Evolutionary conservation across 257 asterid genomes (phyloP).

Genomic region (Nicotiana noctiflora): DNA sequence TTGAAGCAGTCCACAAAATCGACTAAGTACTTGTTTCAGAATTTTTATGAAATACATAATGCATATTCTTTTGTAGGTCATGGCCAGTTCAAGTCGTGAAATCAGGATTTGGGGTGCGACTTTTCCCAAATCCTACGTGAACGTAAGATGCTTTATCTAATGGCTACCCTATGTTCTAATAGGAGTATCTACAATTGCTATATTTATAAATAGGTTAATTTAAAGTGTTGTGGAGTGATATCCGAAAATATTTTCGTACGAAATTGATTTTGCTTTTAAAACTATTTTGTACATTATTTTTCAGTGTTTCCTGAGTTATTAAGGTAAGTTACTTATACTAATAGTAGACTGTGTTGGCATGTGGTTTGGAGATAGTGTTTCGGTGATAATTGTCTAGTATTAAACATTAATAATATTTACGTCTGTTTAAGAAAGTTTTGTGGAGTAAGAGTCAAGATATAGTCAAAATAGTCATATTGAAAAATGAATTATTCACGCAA

Average conservation of each 20-base stretch:
- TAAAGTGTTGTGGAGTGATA: background rate
- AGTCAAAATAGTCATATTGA: background rate
- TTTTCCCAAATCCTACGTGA: too few relatives aligned
- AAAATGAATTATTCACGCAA: background rate
- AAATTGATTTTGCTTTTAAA: background rate
- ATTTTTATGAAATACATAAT: background rate
- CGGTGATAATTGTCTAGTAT: background rate
- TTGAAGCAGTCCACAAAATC: background rate
- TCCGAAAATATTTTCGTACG: background rate
- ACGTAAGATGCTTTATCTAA: too few relatives aligned
- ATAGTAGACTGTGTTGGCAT: background rate
- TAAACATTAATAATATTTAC: background rate
- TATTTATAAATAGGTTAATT: background rate
- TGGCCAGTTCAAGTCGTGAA: too few relatives aligned
- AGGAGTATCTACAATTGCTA: too few relatives aligned
- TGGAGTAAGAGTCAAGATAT: background rate
- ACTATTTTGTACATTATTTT: background rate
- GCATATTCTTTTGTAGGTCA: too few relatives aligned
- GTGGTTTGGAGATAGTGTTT: background rate
- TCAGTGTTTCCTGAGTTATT: background rate
- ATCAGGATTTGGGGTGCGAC: too few relatives aligned
- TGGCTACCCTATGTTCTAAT: too few relatives aligned
- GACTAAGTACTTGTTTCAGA: background rate
- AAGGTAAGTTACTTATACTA: background rate
- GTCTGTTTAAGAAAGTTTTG: background rate